Evolutionary conservation across 1,284 basidiomycete species (phyloP).

Genomic region (Neonothopanus nambi): DNA sequence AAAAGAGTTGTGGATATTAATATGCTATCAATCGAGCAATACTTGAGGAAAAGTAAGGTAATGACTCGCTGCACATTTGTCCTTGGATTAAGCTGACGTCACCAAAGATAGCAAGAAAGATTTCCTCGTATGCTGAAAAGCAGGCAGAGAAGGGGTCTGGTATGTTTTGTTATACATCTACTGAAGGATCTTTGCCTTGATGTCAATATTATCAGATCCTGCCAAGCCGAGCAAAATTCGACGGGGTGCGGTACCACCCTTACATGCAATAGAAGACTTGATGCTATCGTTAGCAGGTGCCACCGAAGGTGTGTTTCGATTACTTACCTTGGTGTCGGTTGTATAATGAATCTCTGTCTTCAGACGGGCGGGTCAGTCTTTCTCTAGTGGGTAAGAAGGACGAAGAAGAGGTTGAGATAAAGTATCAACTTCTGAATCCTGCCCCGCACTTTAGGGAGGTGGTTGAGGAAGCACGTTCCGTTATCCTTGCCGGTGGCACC

Average conservation of each 20-base stretch:
- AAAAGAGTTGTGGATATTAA: constrained; percentile 74
- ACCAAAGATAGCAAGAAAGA: constrained; percentile 64
- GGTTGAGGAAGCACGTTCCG: constrained; percentile 75
- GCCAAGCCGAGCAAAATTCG: constrained; percentile 24
- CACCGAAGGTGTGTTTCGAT: constrained; percentile 65
- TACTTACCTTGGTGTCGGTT: constrained; percentile 6
- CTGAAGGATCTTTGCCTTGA: not conserved
- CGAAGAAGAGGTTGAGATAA: constrained; percentile 64
- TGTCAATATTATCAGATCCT: not conserved
- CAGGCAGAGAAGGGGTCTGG: constrained; percentile 37
- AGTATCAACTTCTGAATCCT: constrained; percentile 95
- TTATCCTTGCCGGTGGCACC: constrained; percentile 93
- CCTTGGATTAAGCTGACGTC: not conserved
- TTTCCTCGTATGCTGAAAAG: constrained; percentile 81
- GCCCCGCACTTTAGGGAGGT: constrained; percentile 85
- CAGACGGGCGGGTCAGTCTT: constrained; percentile 70
- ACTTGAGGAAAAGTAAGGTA: constrained; percentile 87
- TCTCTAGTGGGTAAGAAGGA: constrained; percentile 37
- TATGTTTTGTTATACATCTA: not conserved
- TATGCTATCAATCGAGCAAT: constrained; percentile 79
- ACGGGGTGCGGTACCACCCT: constrained; percentile 62
- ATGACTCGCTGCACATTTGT: constrained; percentile 14
- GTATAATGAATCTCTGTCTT: not conserved
- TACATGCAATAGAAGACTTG: constrained; percentile 86
- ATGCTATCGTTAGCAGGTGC: constrained; percentile 81